Evolutionary conservation across 2,329 filamentous ascomycete genomes (phyloP).

Genomic region (Diaporthe humulicola): DNA sequence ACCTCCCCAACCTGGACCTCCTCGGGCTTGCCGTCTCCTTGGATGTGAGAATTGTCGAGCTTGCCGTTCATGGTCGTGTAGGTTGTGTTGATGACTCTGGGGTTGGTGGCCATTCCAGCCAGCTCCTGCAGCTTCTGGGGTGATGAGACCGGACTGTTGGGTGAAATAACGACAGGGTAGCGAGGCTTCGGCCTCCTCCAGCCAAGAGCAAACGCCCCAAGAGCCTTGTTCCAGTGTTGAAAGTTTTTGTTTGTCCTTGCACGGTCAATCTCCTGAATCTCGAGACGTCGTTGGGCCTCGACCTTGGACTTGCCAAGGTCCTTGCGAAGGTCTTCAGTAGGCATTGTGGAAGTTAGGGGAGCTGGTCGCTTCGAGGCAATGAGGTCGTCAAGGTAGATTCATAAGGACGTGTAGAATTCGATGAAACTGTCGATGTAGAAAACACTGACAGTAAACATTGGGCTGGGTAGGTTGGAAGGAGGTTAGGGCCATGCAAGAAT

Average conservation of each 20-base stretch:
- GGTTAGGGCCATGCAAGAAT: background rate
- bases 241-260: background rate
- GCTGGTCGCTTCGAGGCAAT: background rate
- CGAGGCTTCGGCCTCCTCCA: background rate
- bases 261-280: background rate
- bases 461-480: background rate
- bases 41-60: accelerated
- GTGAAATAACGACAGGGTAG: background rate
- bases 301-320: background rate
- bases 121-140: background rate
- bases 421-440: background rate
- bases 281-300: background rate
- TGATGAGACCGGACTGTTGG: background rate
- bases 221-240: background rate
- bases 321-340: background rate
- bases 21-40: background rate
- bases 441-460: background rate
- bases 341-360: background rate
- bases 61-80: background rate
- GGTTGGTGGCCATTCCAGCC: background rate
- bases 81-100: background rate
- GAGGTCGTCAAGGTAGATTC: background rate
- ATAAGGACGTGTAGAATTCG: too few relatives aligned
- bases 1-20: background rate
- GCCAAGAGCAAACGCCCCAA: background rate